Percentiles rank a stretch among this genome's conserved stretches.
phyloP scores from a whole-genome alignment of 2,329 filamentous ascomycete genomes.

The Kalaharituber pfeilii region DNA sequence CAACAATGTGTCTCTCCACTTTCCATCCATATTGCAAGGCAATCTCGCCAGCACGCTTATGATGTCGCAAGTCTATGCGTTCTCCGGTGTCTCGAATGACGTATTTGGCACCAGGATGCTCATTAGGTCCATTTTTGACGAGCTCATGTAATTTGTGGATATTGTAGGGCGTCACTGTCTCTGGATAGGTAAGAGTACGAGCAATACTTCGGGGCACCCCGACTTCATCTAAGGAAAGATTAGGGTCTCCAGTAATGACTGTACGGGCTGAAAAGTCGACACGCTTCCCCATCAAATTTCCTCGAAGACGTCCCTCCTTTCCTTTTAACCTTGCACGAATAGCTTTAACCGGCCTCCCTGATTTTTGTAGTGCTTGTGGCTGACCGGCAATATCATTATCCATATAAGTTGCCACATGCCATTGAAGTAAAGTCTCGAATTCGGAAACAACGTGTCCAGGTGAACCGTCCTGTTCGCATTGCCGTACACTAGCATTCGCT shows the following conservation, averaged over 20 bases:
- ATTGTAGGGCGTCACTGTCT: conserved; percentile 95
- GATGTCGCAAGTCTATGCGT: conserved; percentile 84
- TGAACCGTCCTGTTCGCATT: conserved; percentile 79
- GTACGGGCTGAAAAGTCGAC: conserved; percentile 99
- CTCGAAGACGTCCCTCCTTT: conserved; percentile 92
- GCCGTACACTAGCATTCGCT: conserved; percentile 84
- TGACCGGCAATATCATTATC: conserved; percentile 97
- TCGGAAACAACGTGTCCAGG: conserved; percentile 80
- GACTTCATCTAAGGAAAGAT: conserved; percentile 89
- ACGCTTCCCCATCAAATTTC: conserved; percentile 99
- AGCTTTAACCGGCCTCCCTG: conserved; percentile 86
- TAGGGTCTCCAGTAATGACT: conserved; percentile 97
- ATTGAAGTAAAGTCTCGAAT: conserved; percentile 83
- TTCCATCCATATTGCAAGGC: conserved; percentile 94
- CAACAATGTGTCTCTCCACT: conserved; percentile 88
- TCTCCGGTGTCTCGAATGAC: conserved; percentile 88
- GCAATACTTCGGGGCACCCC: conserved; percentile 91
- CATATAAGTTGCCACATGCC: conserved; percentile 98
- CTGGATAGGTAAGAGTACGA: conserved; percentile 81
- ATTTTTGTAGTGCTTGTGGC: conserved; percentile 90
- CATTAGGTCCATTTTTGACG: conserved; percentile 83
- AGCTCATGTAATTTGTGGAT: conserved; percentile 78
- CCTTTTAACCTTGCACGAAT: conserved; percentile 96
- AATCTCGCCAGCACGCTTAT: conserved; percentile 72
- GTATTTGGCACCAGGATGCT: conserved; percentile 91